Conservation (phyloP, 495 filamentous ascomycete genomes). For the Penicillium roqueforti region DNA sequence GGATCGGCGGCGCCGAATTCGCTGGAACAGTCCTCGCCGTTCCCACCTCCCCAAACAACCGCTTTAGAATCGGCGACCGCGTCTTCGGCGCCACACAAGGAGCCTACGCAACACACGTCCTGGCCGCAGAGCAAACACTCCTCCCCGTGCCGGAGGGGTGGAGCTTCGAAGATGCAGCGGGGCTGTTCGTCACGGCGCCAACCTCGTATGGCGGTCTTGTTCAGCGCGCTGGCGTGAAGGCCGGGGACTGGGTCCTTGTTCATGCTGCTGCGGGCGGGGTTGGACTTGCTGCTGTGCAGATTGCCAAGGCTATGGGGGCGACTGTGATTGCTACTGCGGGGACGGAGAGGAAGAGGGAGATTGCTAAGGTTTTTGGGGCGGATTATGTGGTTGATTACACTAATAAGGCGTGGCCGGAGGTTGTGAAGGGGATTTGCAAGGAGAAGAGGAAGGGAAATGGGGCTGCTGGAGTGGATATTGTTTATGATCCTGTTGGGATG, state of each 20-base stretch:
- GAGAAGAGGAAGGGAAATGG: slow-evolving; percentile 54
- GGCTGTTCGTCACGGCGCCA: slow-evolving; percentile 85
- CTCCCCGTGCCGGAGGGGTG: slow-evolving; percentile 74
- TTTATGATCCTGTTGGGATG: slow-evolving; percentile 86
- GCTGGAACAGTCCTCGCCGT: slow-evolving; percentile 67
- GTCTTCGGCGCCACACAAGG: slow-evolving; percentile 89
- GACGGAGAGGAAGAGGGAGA: slow-evolving; percentile 67
- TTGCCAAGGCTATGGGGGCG: slow-evolving; percentile 87
- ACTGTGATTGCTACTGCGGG: slow-evolving; percentile 87
- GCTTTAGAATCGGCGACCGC: slow-evolving; percentile 69
- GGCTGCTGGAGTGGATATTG: slow-evolving; percentile 73
- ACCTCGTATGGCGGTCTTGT: slow-evolving; percentile 87
- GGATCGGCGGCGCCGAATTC: slow-evolving; percentile 86
- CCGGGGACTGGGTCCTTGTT: slow-evolving; percentile 82
- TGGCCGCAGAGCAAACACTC: slow-evolving; percentile 60
- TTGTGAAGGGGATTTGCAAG: slow-evolving; percentile 64
- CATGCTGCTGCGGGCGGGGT: slow-evolving; percentile 94
- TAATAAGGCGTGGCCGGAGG: slow-evolving; percentile 65
- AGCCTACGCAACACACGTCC: slow-evolving; percentile 74
- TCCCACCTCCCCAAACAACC: slow-evolving; percentile 44
- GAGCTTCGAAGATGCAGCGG: slow-evolving; percentile 80
- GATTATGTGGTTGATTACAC: slow-evolving; percentile 79
- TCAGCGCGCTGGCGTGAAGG: slow-evolving; percentile 66
- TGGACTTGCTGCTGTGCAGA: slow-evolving; percentile 85
- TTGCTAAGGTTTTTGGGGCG: slow-evolving; percentile 76